Conservation (phyloP, 202 grass and related monocot genomes). For the Musa balbisiana region DNA sequence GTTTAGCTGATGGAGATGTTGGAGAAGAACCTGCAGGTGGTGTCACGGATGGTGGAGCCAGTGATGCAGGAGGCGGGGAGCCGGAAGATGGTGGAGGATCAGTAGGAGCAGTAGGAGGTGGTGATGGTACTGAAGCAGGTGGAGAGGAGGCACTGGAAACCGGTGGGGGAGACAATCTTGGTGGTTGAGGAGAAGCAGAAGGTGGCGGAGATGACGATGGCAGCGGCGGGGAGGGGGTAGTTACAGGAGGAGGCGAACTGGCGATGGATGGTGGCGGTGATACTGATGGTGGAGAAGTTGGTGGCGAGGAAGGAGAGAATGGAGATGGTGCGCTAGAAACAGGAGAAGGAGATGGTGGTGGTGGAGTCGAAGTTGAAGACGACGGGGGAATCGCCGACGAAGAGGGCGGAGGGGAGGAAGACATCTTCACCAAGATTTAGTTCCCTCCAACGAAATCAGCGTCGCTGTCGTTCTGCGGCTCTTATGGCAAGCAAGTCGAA, state of each 20-base stretch:
- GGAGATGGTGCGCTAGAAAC: constrained; percentile 14
- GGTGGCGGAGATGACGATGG: constrained; percentile 22
- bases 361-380: constrained; percentile 14
- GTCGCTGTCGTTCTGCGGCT: not conserved
- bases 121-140: constrained; percentile 17
- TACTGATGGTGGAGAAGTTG: no score
- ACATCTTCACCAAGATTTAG: not conserved
- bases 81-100: constrained; percentile 8
- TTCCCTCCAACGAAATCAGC: constrained; percentile 8
- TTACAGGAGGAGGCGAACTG: constrained; percentile 16
- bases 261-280: not conserved
- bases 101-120: no score
- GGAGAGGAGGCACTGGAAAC: constrained; percentile 6
- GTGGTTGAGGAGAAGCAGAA: not conserved
- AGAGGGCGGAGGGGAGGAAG: constrained; percentile 12
- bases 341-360: not conserved
- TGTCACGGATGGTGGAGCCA: not conserved
- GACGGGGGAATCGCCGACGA: constrained; percentile 14
- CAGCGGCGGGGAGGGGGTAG: constrained; percentile 28
- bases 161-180: constrained; percentile 24
- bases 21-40: constrained; percentile 17
- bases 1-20: not conserved
- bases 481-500: no score
- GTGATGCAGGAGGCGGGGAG: constrained; percentile 18
- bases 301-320: not conserved